phyloP scores from a whole-genome alignment of 148 eudicot genomes.

The Persicaria maculosa region DNA sequence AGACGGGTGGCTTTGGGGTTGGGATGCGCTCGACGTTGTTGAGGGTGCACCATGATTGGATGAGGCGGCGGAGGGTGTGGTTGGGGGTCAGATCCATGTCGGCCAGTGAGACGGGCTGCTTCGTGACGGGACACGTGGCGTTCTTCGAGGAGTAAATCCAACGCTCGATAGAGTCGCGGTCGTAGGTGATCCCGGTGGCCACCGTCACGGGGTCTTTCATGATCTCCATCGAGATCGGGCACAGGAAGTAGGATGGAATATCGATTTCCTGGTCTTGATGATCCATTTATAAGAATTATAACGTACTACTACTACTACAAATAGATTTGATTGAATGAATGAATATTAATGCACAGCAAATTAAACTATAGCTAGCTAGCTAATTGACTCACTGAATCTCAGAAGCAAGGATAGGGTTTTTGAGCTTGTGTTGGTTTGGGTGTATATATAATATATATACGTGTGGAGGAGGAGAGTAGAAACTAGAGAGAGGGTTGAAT shows the following conservation, averaged over 20 bases:
- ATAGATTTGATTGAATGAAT: too few relatives aligned
- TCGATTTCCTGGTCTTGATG: constrained; percentile 34
- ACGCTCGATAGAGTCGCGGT: constrained; percentile 56
- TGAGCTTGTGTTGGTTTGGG: too few relatives aligned
- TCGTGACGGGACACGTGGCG: constrained; percentile 63
- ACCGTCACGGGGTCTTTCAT: constrained; percentile 74
- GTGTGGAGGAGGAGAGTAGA: too few relatives aligned
- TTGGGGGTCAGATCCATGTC: constrained; percentile 53
- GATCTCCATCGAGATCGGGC: constrained; percentile 63
- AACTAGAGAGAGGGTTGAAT: too few relatives aligned
- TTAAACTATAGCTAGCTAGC: too few relatives aligned
- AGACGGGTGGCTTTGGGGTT: constrained; percentile 51
- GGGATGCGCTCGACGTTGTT: constrained; percentile 63
- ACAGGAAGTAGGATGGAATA: constrained; percentile 51
- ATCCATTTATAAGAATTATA: too few relatives aligned
- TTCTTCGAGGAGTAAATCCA: constrained; percentile 48
- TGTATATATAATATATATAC: too few relatives aligned
- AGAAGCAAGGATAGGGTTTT: too few relatives aligned
- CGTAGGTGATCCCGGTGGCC: constrained; percentile 71
- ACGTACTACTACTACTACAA: too few relatives aligned
- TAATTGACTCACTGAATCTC: too few relatives aligned
- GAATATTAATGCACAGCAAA: too few relatives aligned
- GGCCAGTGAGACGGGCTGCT: constrained; percentile 33
- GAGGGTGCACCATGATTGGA: constrained; percentile 86
- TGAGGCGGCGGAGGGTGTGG: constrained; percentile 66